Evolutionary conservation across 768 basidiomycete species (phyloP).

Genomic region (Tephrocybe sp.): DNA sequence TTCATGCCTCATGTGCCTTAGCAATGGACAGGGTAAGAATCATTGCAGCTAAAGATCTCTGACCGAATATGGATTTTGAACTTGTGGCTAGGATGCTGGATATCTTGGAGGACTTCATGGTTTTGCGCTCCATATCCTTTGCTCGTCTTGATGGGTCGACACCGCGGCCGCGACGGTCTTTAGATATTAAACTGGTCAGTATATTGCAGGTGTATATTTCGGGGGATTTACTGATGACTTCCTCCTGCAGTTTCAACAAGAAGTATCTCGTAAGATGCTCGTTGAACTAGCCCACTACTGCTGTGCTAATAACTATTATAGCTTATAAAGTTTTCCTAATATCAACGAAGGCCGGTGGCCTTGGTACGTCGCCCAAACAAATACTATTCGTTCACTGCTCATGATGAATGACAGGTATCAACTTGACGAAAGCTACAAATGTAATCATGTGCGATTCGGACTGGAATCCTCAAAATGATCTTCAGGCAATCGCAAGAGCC

Average conservation of each 20-base stretch:
- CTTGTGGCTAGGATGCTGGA: conserved; percentile 55
- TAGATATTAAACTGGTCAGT: conserved; percentile 57
- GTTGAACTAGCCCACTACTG: background rate
- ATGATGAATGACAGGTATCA: conserved; percentile 53
- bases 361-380: conserved; percentile 40
- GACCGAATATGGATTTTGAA: background rate
- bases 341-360: conserved; percentile 69
- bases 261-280: conserved; percentile 44
- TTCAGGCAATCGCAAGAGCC: conserved; percentile 84
- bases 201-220: background rate
- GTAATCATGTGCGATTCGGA: conserved; percentile 79
- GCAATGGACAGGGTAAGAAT: conserved; percentile 55
- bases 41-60: background rate
- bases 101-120: conserved; percentile 65
- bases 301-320: conserved; percentile 15
- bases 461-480: conserved; percentile 75
- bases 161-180: conserved; percentile 46
- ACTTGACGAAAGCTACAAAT: conserved; percentile 76
- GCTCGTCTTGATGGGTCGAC: conserved; percentile 60
- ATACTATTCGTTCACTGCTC: conserved; percentile 21
- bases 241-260: conserved; percentile 51
- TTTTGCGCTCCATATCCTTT: conserved; percentile 53
- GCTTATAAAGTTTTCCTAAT: conserved; percentile 69
- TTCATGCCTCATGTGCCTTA: conserved; percentile 20
- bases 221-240: background rate